Conservation (phyloP, 177 flowering plant species). For the Telopea speciosissima region DNA sequence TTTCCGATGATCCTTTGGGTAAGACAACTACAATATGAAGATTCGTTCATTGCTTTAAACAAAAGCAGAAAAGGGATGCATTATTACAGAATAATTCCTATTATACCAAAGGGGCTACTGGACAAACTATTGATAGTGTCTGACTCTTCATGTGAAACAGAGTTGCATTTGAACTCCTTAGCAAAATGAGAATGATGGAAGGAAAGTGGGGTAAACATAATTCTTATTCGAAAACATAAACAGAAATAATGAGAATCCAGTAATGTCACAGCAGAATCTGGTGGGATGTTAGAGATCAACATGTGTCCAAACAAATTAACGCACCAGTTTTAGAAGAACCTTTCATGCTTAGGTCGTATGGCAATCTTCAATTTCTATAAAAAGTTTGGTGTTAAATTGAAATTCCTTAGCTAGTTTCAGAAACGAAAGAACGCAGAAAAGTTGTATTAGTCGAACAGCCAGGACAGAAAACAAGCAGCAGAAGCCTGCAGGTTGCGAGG, state of each 20-base stretch:
- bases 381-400: constrained; percentile 2
- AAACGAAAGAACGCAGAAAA: constrained; percentile 70
- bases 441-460: constrained; percentile 88
- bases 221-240: not conserved
- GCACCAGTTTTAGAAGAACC: not conserved
- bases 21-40: not conserved
- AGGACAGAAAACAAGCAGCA: constrained; percentile 45
- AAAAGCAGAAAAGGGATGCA: not conserved
- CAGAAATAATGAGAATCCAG: not conserved
- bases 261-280: not conserved
- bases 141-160: not conserved
- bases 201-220: too few relatives aligned
- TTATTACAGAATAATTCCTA: not conserved
- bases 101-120: not conserved
- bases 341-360: not conserved
- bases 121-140: not conserved
- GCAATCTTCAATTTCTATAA: not conserved
- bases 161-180: not conserved
- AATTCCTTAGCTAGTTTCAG: constrained; percentile 62
- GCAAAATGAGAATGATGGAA: too few relatives aligned
- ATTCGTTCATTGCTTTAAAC: not conserved
- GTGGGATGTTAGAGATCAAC: not conserved
- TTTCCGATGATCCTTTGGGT: not conserved
- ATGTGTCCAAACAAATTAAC: not conserved
- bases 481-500: constrained; percentile 48